Conservation (phyloP, 73 alveolate genomes). For the Loxodes magnus region DNA sequence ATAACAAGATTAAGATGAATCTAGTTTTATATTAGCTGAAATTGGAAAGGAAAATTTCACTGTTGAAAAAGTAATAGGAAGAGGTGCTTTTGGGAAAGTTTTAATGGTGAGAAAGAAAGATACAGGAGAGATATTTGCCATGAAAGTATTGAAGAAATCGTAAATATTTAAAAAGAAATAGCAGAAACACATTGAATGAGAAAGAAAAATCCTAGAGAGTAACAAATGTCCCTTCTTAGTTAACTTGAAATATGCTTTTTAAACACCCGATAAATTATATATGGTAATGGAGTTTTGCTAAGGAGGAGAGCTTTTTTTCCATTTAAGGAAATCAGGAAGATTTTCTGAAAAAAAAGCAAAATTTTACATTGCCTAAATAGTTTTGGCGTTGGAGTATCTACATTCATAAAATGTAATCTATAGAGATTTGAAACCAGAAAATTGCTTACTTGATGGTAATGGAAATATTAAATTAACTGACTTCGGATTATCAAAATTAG, state of each 20-base stretch:
- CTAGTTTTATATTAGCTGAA: too few relatives aligned
- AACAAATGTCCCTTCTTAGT: slow-evolving; percentile 76
- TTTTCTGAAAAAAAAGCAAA: slow-evolving; percentile 71
- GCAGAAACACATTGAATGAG: slow-evolving; percentile 59
- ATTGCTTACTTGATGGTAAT: slow-evolving; percentile 57
- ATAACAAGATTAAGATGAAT: too few relatives aligned
- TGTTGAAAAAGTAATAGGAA: neutral
- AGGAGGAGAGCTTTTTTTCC: slow-evolving; percentile 91
- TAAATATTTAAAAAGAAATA: slow-evolving; percentile 68
- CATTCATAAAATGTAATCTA: slow-evolving; percentile 67
- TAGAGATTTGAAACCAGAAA: slow-evolving; percentile 91
- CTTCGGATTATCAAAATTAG: slow-evolving; percentile 80
- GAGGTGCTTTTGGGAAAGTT: slow-evolving; percentile 85
- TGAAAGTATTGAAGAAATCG: slow-evolving; percentile 74
- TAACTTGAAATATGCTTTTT: slow-evolving; percentile 67
- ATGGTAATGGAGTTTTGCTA: slow-evolving; percentile 69
- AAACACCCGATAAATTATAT: slow-evolving; percentile 66
- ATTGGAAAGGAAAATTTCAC: neutral
- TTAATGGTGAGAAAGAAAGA: slow-evolving; percentile 46
- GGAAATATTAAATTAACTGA: slow-evolving; percentile 61
- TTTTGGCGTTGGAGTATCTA: slow-evolving; percentile 76
- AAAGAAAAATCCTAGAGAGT: slow-evolving; percentile 63
- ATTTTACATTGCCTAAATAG: slow-evolving; percentile 66
- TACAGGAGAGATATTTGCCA: slow-evolving; percentile 58
- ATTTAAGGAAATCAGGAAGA: slow-evolving; percentile 55